Base-by-base conservation (phyloP, 768 basidiomycete genomes). In the Leccinellum luteum region DNA sequence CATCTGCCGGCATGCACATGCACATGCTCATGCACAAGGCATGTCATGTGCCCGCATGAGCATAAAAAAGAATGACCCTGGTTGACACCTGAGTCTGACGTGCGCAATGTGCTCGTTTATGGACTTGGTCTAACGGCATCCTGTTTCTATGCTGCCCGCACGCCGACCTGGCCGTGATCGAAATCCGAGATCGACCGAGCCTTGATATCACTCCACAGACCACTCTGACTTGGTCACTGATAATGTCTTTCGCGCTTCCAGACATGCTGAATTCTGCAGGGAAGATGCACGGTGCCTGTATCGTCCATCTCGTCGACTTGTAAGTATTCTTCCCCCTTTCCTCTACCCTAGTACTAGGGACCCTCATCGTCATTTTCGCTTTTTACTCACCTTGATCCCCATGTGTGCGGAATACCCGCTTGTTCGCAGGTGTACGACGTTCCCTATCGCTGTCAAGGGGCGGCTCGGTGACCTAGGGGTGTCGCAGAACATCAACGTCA, bases 281-380 rank as follows among this genome's bases (percentile, higher is more conserved):
- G 0, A 68, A 63, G 4, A 56, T 82, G 60, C 73, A 79, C 43
- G 72, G 77, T 17, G 80, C 76, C 6, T 81, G 79, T 54, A 64
- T 73, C 17, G 59, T 74, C 3, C 75, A 75, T 54, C 58, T 84
- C 25, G 75, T 83, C 34, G 83, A 84, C 60, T 70, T 81, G 81
- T 81, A 55, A 35, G n/a, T 50, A 3, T 21, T 14, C n/a, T 47
- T 0, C 19, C 12, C n/a, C 21, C 23, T 15, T 15, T 21, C 23
- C 4, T 41, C 38, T n/a, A 17, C 13, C 12, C 10, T 21, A 15
- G 12, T 7, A 10, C 31, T 4, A 25, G n/a, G n/a, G n/a, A n/a
- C n/a, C n/a, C 30, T 30, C 30, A 6, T 45, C 21, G n/a, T 43
- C 41, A 12, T 21, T 6, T 13, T 7, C 34, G 1, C 17, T 41